phyloP scores from a whole-genome alignment of 345 rosid genomes.

The Syzygium jambos region DNA sequence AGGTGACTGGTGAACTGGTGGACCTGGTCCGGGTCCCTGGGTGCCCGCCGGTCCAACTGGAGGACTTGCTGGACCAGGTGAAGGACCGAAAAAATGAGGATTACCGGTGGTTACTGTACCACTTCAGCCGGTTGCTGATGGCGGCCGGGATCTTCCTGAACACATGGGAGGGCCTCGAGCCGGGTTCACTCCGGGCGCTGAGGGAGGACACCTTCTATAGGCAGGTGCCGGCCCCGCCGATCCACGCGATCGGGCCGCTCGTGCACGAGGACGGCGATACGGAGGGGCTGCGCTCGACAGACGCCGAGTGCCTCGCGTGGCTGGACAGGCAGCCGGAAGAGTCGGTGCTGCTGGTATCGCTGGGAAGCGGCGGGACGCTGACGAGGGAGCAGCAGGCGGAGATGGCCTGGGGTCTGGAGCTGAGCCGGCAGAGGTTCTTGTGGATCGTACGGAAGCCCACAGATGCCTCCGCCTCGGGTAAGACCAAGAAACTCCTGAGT shows the following conservation, averaged over 20 bases:
- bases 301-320: constrained; percentile 11
- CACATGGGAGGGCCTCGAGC: constrained; percentile 29
- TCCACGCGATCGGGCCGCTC: constrained; percentile 24
- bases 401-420: constrained; percentile 35
- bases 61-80: constrained; percentile 11
- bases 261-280: background rate
- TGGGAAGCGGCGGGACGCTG: constrained; percentile 43
- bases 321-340: constrained; percentile 25
- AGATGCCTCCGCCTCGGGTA: constrained; percentile 1
- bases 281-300: background rate
- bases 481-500: background rate
- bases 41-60: constrained; percentile 8
- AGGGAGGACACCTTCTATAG: constrained; percentile 7
- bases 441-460: constrained; percentile 32
- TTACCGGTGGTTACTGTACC: constrained; percentile 1
- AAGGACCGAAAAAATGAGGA: constrained; percentile 7
- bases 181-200: constrained; percentile 6
- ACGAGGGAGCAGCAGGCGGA: constrained; percentile 20
- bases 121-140: constrained; percentile 4
- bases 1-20: constrained; percentile 11
- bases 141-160: constrained; percentile 28
- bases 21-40: constrained; percentile 24
- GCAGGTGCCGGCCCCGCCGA: constrained; percentile 1
- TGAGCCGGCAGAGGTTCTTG: constrained; percentile 30
- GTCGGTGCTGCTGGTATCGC: constrained; percentile 25